Conservation (phyloP, 148 eudicot species). For the Amaranthus hypochondriacus region DNA sequence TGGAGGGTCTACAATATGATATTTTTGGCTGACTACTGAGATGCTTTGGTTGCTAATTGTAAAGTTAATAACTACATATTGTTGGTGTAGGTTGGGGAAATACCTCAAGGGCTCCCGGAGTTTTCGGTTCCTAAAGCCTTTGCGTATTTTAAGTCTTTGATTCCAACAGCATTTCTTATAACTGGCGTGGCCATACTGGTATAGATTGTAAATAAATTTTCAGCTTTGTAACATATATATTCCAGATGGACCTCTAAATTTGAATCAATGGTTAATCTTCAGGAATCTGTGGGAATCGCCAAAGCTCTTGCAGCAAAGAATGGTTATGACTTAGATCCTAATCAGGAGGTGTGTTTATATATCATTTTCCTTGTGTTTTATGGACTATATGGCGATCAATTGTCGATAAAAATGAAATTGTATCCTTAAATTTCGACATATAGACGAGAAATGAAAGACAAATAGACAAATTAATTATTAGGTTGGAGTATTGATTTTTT, state of each 20-base stretch:
- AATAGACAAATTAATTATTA: neutral
- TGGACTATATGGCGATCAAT: neutral
- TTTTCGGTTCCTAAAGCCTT: slow-evolving; percentile 82
- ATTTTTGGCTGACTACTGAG: neutral
- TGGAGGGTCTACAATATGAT: neutral
- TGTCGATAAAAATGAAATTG: neutral
- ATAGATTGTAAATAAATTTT: slow-evolving; percentile 21
- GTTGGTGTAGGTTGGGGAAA: slow-evolving; percentile 72
- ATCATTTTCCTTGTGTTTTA: neutral
- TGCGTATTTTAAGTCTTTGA: slow-evolving; percentile 57
- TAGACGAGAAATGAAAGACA: too few species aligned
- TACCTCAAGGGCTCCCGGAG: slow-evolving; percentile 90
- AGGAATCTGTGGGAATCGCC: slow-evolving; percentile 99
- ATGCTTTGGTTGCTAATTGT: neutral
- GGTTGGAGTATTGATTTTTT: neutral
- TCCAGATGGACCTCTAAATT: slow-evolving; percentile 12
- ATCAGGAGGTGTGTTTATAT: slow-evolving; percentile 73
- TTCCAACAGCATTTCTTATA: slow-evolving; percentile 83
- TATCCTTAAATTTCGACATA: neutral
- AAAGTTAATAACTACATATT: neutral
- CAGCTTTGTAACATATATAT: slow-evolving; percentile 10
- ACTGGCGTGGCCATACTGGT: slow-evolving; percentile 98
- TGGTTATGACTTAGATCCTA: slow-evolving; percentile 92
- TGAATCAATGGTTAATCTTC: slow-evolving; percentile 15
- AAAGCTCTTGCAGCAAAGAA: slow-evolving; percentile 98